Conservation (phyloP, 768 basidiomycete genomes). For the Leccinum boreale region DNA sequence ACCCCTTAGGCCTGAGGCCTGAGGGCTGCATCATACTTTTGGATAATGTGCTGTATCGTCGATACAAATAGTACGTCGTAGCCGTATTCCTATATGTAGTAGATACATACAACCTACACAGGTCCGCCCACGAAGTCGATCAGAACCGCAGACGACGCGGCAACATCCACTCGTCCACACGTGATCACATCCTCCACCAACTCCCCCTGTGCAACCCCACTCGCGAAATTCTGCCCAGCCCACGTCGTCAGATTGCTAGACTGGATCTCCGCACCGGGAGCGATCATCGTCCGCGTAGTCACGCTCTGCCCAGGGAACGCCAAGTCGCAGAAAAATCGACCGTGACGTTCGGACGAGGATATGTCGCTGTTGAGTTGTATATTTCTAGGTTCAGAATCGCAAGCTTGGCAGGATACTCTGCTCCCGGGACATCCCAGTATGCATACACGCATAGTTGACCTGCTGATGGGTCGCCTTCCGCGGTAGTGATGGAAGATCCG, state of each 20-base stretch:
- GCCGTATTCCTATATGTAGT: not conserved
- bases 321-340: constrained; percentile 46
- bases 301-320: constrained; percentile 25
- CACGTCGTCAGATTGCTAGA: constrained; percentile 44
- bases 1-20: no score
- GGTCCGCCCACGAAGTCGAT: constrained; percentile 13
- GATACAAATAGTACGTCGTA: not conserved
- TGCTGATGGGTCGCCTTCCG: constrained; percentile 43
- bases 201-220: constrained; percentile 39
- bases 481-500: constrained; percentile 51
- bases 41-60: not conserved
- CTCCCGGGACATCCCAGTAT: constrained; percentile 40
- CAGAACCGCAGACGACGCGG: constrained; percentile 38
- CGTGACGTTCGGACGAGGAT: constrained; percentile 37
- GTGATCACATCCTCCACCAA: constrained; percentile 38
- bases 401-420: constrained; percentile 42
- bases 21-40: no score
- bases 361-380: constrained; percentile 44
- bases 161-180: constrained; percentile 33
- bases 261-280: constrained; percentile 47
- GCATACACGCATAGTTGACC: constrained; percentile 51
- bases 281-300: constrained; percentile 41
- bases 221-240: constrained; percentile 46
- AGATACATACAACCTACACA: not conserved
- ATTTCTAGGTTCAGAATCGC: constrained; percentile 50